Base-by-base conservation (phyloP, 305 asterid genomes). In the Plantago coronopus region DNA sequence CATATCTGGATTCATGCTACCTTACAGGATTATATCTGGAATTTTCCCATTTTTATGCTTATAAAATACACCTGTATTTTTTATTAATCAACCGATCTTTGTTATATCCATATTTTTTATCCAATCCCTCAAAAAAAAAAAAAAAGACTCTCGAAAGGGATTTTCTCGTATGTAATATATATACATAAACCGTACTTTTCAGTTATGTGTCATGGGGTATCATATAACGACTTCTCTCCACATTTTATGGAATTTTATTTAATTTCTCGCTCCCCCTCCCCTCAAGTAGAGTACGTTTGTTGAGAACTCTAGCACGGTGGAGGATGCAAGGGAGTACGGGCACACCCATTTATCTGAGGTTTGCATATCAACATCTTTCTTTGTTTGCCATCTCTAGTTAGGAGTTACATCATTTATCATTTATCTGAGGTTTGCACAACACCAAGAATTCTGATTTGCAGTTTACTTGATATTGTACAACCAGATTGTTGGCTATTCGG, bases 281-380 rank as follows among this genome's bases (percentile, higher is more conserved):
- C 46, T 58, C 64, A 34, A 65, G 65, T 68, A 93, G 97, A 80
- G 97, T 80, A 93, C 99, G 17, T 89, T 65, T 54, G 88, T 93
- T 66, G 96, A 93, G 51, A 64, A 76, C 63, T 75, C 81, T 59
- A 65, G 73, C 61, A 68, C 78, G 3, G 87, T 78, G 49, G 83
- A 76, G 77, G 76, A 72, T 68, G 97, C 97, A 61, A 78, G 97
- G 73, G 94, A 85, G 20, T 85, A 77, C 18, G 97, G 99, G 22
- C 99, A 93, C 76, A 87, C 89, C 48, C 99, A 89, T 78, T 77
- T 89, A 62, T 85, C 97, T 0, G 97, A 93, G 96, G 97, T 93
- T 31, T 42, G 63, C 50, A 43, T 45, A 48, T 47, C 19, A 46
- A 34, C n/a, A 66, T 56, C 44, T 54, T 50, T 45, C 22, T 58